Evolutionary conservation across 73 alveolate genomes (phyloP).

Genomic region (Stentor coeruleus): DNA sequence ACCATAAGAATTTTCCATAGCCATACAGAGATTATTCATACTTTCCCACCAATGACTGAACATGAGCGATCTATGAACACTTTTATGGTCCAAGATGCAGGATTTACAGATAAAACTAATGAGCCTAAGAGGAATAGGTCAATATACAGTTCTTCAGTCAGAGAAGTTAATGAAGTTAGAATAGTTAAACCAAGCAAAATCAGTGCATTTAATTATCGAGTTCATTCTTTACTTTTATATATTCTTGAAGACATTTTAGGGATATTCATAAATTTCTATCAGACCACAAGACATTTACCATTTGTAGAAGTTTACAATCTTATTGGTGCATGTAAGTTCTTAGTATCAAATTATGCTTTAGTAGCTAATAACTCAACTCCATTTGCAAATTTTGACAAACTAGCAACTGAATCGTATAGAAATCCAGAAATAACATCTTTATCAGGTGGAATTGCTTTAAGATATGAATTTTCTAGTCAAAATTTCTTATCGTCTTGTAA

Average conservation of each 20-base stretch:
- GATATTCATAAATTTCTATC: background rate
- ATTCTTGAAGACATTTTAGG: background rate
- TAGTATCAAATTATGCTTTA: background rate
- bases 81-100: background rate
- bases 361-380: background rate
- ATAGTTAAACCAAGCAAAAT: background rate
- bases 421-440: background rate
- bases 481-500: background rate
- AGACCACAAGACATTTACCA: background rate
- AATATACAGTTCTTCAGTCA: background rate
- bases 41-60: conserved; percentile 23
- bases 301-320: background rate
- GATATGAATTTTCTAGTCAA: background rate
- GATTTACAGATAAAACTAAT: too few species aligned
- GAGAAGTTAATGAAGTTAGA: background rate
- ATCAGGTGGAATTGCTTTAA: background rate
- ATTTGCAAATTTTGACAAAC: background rate
- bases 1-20: background rate
- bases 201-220: conserved; percentile 10
- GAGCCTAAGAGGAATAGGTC: too few species aligned
- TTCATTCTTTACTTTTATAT: background rate
- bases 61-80: background rate
- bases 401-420: background rate
- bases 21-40: background rate
- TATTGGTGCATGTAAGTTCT: conserved; percentile 12